Conservation (phyloP, 768 basidiomycete species). For the Saitozyma podzolica region DNA sequence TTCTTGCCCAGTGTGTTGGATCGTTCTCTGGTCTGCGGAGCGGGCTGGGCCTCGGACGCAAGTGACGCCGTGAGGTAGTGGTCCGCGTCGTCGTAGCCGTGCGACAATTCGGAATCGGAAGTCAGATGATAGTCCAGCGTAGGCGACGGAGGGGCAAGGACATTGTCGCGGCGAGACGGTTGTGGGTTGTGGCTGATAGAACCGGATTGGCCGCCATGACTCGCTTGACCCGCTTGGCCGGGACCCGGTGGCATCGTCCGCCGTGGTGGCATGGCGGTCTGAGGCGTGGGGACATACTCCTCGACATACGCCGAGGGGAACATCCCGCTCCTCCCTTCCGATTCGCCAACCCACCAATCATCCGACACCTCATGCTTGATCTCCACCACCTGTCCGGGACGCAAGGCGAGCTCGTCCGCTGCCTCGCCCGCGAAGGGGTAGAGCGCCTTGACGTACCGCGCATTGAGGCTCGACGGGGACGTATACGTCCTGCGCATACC, state of each 20-base stretch:
- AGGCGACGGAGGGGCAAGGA: constrained; percentile 15
- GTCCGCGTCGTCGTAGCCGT: constrained; percentile 19
- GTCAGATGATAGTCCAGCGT: constrained; percentile 7
- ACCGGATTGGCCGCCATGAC: not conserved
- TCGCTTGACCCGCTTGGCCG: constrained; percentile 9
- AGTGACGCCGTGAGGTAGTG: constrained; percentile 16
- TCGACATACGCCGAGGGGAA: constrained; percentile 81
- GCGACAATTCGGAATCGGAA: constrained; percentile 15
- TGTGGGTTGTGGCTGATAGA: not conserved
- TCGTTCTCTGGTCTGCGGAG: not conserved
- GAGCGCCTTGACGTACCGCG: constrained; percentile 62
- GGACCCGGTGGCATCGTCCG: constrained; percentile 25
- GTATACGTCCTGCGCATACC: constrained; percentile 32
- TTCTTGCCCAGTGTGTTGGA: constrained; percentile 49
- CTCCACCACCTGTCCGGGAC: constrained; percentile 69
- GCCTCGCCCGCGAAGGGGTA: constrained; percentile 70
- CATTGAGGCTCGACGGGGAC: constrained; percentile 13
- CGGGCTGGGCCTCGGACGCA: constrained; percentile 11
- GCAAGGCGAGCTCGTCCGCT: constrained; percentile 75
- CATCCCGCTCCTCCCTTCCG: constrained; percentile 67
- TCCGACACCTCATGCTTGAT: constrained; percentile 79
- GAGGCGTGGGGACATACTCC: constrained; percentile 45
- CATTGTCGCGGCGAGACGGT: not conserved
- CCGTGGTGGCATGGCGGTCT: constrained; percentile 20
- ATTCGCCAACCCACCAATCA: constrained; percentile 88